phyloP scores from a whole-genome alignment of 1,284 basidiomycete genomes.

The Lentinula novae-zelandiae region DNA sequence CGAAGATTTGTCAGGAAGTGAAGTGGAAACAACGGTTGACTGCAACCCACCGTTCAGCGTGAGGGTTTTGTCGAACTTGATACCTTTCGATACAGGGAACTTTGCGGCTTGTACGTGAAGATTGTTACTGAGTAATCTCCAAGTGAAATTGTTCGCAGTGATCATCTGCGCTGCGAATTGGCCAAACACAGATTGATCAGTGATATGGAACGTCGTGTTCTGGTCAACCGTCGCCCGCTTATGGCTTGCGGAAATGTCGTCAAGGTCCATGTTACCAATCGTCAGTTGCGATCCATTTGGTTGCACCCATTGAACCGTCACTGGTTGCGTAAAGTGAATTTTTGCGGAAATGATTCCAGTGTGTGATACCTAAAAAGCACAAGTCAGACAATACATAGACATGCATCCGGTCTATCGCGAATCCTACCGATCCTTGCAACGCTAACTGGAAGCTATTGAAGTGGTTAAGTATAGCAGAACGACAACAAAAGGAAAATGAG shows the following conservation, averaged over 20 bases:
- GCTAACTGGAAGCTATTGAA: conserved; percentile 41
- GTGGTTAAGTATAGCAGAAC: neutral
- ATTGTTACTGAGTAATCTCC: conserved; percentile 57
- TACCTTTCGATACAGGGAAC: conserved; percentile 59
- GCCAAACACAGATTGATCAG: conserved; percentile 51
- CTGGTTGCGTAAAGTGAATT: conserved; percentile 51
- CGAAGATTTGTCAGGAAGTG: neutral
- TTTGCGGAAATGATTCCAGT: conserved; percentile 56
- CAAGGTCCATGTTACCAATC: conserved; percentile 48
- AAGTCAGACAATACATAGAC: neutral
- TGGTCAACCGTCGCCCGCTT: conserved; percentile 59
- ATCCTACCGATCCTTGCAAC: conserved; percentile 43
- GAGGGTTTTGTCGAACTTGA: conserved; percentile 58
- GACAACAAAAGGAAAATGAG: neutral
- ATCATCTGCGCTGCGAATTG: conserved; percentile 58
- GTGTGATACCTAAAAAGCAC: conserved; percentile 46
- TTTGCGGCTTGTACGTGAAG: conserved; percentile 66
- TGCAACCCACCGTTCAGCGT: conserved; percentile 43
- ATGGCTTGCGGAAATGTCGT: conserved; percentile 40
- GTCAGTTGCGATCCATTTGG: conserved; percentile 37
- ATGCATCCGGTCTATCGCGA: conserved; percentile 20
- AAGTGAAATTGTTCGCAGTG: conserved; percentile 67
- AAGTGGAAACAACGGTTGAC: neutral
- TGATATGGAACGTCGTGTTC: conserved; percentile 51
- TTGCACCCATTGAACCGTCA: conserved; percentile 54